Base-by-base conservation (phyloP, 495 filamentous ascomycete species). In the Sabuloglossum arenarium region DNA sequence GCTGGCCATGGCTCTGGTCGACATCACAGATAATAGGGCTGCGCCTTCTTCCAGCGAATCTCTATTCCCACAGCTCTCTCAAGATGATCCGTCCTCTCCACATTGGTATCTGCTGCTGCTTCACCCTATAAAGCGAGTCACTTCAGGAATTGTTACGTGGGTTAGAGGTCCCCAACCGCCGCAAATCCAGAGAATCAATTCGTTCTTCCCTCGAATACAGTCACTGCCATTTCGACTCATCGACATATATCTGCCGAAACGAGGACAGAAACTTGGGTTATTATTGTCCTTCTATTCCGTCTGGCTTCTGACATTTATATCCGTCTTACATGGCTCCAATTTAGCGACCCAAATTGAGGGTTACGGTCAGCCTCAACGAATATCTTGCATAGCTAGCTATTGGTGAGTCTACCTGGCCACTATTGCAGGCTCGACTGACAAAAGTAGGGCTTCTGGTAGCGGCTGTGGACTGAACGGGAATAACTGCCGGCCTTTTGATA, bases 401-500 rank as follows among this genome's bases (percentile, higher is more conserved):
- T 82, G 79, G 79, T 78, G 64, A 56, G 70, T 66, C 19, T 23
- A 19, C 39, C 14, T 37, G 3, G n/a, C 6, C 11, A 8, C 28
- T 27, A 8, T 34, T 28, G n/a, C 27, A n/a, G n/a, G 25, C 37
- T 21, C 21, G 16, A 42, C 54, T 58, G 24, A 59, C 54, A 65
- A 21, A 25, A 19, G 68, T 56, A 88, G 86, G 86, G 66, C 69
- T 21, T 69, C 74, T 47, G 81, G 79, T 37, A 88, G 88, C 56
- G 70, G 71, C 28, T 94, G 88, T 64, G 88, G 87, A 4, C 61
- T 91, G 9, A 78, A 94, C 60, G 88, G 88, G 14, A 79, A 81
- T 50, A 69, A 79, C 58, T 94, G 88, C 66, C 78, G 83, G n/a
- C 88, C 88, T 0, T 94, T 94, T 62, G 75, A 72, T 43, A 76